Evolutionary conservation across 2,329 filamentous ascomycete species (phyloP), one percentile per base, ranked within the genome.

Genomic region (Sphaerulina musiva): DNA sequence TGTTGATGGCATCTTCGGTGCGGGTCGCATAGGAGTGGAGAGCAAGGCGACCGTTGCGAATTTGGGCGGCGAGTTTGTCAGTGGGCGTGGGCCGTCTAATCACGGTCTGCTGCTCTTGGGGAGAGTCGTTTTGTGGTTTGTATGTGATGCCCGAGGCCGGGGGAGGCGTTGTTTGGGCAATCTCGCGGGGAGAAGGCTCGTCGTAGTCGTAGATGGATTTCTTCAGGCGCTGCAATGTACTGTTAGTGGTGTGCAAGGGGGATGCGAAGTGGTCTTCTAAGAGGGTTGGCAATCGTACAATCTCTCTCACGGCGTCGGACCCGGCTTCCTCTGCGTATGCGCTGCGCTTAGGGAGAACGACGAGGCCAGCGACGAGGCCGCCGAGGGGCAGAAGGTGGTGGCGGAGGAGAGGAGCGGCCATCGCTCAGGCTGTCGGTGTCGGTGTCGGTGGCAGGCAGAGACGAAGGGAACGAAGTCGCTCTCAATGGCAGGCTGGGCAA

Each of bases 1-100:
- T 73, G 78, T 98, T 96, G 74, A 96, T 81, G 66, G 83, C 80
- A 72, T 89, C 84, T 76, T 97, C 92, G 65, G 85, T 82, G 52
- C 78, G 73, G 53, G 85, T 81, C 55, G 87, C 86, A 68, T 91
- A 83, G 49, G 78, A 73, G 77, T 97, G 87, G 43, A 96, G 77
- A 70, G 86, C 86, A 58, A 96, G 78, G 57, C 93, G 89, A 56
- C 81, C 87, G 63, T 79, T 81, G 66, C 88, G 84, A 68, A 98
- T 86, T 70, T 96, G 84, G 34, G 79, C 79, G 55, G 93, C 89
- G 38, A 98, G 82, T 47, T 90, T 86, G 73, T 95, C 91, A 61
- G 93, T 97, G 11, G 90, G 90, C 20, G 90, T 89, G 11, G 89
- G 88, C 48, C 57, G 56, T 57, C 62, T 65, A 12, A 32, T 12